A percentile compares a stretch with the other conserved stretches of the same genome.
Conservation (phyloP, 176 grass and related monocot genomes). For the Oryza punctata region DNA sequence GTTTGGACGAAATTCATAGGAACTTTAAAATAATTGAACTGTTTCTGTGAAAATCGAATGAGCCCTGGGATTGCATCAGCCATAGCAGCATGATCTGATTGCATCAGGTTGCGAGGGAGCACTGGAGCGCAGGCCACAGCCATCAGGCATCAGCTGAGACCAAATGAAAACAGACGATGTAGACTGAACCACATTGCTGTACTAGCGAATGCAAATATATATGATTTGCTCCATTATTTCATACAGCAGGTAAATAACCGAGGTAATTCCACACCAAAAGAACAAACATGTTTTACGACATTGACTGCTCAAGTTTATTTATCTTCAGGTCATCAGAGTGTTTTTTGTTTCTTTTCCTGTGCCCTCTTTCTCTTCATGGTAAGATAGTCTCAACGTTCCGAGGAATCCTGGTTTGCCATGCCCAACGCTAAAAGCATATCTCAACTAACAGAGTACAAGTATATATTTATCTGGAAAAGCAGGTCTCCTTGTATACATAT, state of each 20-base stretch:
- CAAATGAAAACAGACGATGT: background rate
- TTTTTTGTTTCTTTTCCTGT: background rate
- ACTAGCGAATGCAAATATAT: background rate
- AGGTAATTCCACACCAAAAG: background rate
- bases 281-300: background rate
- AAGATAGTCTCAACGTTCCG: background rate
- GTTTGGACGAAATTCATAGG: no score
- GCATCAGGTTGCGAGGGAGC: no score
- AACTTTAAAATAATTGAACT: no score
- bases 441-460: background rate
- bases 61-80: no score
- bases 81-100: no score
- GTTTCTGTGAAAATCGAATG: no score
- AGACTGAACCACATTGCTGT: background rate
- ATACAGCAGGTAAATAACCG: background rate
- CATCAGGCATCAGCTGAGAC: background rate
- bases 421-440: background rate
- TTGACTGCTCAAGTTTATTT: no score
- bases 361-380: background rate
- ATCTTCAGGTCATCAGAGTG: background rate
- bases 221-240: constrained; percentile 18
- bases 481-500: constrained; percentile 10
- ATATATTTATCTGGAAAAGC: background rate
- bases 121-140: no score
- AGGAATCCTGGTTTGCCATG: background rate